Evolutionary conservation across 768 basidiomycete genomes (phyloP), one percentile per base, ranked within the genome.

Genomic region (Kwoniella newhampshirensis): DNA sequence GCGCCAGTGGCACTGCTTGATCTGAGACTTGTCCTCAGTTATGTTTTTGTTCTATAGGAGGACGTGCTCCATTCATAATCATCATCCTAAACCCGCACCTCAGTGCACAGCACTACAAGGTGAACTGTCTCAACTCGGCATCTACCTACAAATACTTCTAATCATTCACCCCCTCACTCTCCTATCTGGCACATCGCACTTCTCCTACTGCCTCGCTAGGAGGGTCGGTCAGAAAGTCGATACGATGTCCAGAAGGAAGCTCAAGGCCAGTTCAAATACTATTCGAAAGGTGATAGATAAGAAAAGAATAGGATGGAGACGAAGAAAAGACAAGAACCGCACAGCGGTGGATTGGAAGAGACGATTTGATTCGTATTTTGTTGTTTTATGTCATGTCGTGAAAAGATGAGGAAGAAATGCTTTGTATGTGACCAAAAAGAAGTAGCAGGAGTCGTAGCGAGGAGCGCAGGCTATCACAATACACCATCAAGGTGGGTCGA

Each of bases 41-140:
- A n/a, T 32, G 23, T 48, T n/a, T 44, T 41, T 28, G 41, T 54
- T 32, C n/a, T 56, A 12, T 26, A 21, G 9, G 46, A 53, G 54
- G 59, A 49, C 59, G 54, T 49, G 59, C 59, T 60, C 59, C 45
- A 54, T 60, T 40, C 53, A 54, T 60, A 25, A 42, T 23, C 40
- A 42, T 42, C 40, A 6, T 6, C 13, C 7, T 6, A 32, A 32
- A 52, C 41, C 40, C 30, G 25, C 30, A 12, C 9, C 50, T 6
- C 25, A 20, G 28, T 46, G 54, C 54, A 47, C 54, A 40, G 54
- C 54, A 46, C 40, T n/a, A n/a, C 6, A 5, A 42, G 8, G 8
- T 6, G 40, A 8, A 42, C 40, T 7, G 17, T n/a, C 8, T 8
- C 8, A 7, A 7, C 40, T 42, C 17, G 17, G 6, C 6, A 7